Base-by-base conservation (phyloP, 495 filamentous ascomycete species). In the Lophiostoma macrostomum region DNA sequence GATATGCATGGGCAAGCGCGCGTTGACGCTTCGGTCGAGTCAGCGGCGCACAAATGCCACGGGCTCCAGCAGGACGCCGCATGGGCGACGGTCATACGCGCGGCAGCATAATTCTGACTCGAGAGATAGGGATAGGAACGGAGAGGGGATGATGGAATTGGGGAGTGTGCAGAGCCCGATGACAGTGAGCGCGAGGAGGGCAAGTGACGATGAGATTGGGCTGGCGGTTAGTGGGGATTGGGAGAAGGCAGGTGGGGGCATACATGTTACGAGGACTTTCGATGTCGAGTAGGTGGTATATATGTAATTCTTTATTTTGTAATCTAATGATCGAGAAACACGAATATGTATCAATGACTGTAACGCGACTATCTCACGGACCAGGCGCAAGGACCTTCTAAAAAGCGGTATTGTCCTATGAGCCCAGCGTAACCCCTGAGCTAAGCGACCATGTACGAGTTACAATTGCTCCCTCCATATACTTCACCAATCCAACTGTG, bases 1-100 rank as follows among this genome's bases (percentile, higher is more conserved):
- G 1, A 29, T 56, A 2, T 56, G 52, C 24, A 46, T 56, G 32
- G 52, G 52, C n/a, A 42, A 44, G 3, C n/a, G 44, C 18, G 22
- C 41, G 13, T 32, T 28, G 13, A 53, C 30, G 22, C 18, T 16
- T 5, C 50, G 28, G 24, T 34, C 37, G 2, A 37, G 32, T 16
- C 47, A 39, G 32, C 34, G 47, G 8, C 13, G 25, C 23, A 32
- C 38, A 10, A 16, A 44, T 20, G 30, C 27, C 8, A 43, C 37
- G n/a, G 20, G 28, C 18, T 13, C 20, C 1, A 41, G 24, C 18
- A 40, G 7, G 23, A 42, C 42, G 28, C 11, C 12, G 16, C 11
- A 28, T 2, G 8, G 19, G 5, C 4, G 39, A 31, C 20, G 25
- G 16, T 43, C 37, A n/a, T 53, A 53, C 24, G 28, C 28, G 8